Conservation (phyloP, 1,284 basidiomycete genomes). For the Tylopilus sp. region DNA sequence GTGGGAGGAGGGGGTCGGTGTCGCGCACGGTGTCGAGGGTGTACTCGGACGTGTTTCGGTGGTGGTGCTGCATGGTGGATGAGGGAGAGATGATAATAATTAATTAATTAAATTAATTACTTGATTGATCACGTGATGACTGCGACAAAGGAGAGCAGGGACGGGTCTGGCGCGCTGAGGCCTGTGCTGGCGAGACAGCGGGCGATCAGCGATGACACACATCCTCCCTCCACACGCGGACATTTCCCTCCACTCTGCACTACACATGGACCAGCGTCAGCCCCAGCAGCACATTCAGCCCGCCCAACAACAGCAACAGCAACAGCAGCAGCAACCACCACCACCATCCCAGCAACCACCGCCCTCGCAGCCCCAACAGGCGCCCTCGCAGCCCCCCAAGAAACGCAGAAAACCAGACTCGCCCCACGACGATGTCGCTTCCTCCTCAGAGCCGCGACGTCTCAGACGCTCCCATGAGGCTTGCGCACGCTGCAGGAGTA, state of each 20-base stretch:
- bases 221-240: slow-evolving; percentile 47
- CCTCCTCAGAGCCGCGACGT: slow-evolving; percentile 67
- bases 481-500: slow-evolving; percentile 83
- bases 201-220: slow-evolving; percentile 43
- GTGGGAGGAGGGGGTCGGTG: slow-evolving; percentile 28
- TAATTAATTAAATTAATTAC: neutral
- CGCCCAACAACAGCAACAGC: slow-evolving; percentile 35
- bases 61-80: slow-evolving; percentile 24
- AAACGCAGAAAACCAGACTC: slow-evolving; percentile 54
- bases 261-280: slow-evolving; percentile 65
- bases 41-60: slow-evolving; percentile 57
- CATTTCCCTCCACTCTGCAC: slow-evolving; percentile 56
- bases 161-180: slow-evolving; percentile 9
- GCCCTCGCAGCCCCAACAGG: slow-evolving; percentile 36
- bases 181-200: slow-evolving; percentile 11
- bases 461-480: slow-evolving; percentile 83
- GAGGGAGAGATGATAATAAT: neutral
- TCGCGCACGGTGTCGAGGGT: slow-evolving; percentile 50
- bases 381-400: slow-evolving; percentile 49
- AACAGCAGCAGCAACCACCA: slow-evolving; percentile 43
- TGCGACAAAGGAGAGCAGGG: slow-evolving; percentile 27
- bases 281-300: slow-evolving; percentile 35
- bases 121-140: slow-evolving; percentile 19
- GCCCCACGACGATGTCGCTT: slow-evolving; percentile 50
- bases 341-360: slow-evolving; percentile 31